Conservation (phyloP, 108 stramenopile genomes). For the Pseudonitzschia multistriata region DNA sequence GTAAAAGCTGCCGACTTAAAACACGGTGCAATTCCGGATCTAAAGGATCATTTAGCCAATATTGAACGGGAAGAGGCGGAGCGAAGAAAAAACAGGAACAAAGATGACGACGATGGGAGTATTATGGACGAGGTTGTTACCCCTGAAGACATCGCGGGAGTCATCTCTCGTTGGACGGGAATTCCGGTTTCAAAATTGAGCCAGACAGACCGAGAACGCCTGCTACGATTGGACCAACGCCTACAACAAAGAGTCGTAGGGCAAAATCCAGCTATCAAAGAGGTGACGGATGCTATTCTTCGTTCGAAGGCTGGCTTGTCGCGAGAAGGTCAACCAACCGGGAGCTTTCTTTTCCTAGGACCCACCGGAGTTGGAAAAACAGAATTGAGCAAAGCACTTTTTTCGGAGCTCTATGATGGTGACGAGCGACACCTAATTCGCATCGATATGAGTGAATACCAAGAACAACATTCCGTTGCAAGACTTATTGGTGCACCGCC, state of each 20-base stretch:
- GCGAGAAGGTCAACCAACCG: constrained; percentile 72
- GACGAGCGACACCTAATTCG: constrained; percentile 86
- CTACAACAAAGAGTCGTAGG: constrained; percentile 83
- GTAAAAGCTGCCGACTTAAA: constrained; percentile 92
- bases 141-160: constrained; percentile 58
- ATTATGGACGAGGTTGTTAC: constrained; percentile 68
- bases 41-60: constrained; percentile 61
- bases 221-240: constrained; percentile 67
- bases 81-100: constrained; percentile 40
- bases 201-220: constrained; percentile 75
- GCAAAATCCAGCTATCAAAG: constrained; percentile 77
- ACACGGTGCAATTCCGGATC: constrained; percentile 92
- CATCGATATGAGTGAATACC: constrained; percentile 93
- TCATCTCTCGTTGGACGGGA: constrained; percentile 65
- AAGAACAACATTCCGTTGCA: constrained; percentile 87
- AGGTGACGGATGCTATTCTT: constrained; percentile 81
- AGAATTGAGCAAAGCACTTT: constrained; percentile 89
- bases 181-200: constrained; percentile 77
- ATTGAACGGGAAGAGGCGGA: constrained; percentile 72
- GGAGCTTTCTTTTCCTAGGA: constrained; percentile 85
- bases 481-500: constrained; percentile 95
- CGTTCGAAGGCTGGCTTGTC: constrained; percentile 84
- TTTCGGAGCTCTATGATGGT: constrained; percentile 87
- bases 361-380: constrained; percentile 93
- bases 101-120: constrained; percentile 54